Base-by-base conservation (phyloP, 169 alveolate species). In the Fabrea salina region DNA sequence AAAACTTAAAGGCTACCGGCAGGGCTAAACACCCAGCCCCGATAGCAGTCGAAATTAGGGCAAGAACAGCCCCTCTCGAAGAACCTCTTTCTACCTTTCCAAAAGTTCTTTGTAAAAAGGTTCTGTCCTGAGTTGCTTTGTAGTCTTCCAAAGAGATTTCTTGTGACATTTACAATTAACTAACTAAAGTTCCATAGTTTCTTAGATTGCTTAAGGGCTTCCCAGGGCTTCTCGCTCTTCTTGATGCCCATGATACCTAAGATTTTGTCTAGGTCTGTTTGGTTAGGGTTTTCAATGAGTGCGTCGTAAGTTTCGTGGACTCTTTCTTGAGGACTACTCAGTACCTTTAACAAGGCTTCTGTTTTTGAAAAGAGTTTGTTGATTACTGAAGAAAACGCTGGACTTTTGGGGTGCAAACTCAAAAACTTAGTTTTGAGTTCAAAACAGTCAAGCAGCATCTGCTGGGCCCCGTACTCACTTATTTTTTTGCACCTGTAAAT, bases 401-500 rank as follows among this genome's bases (percentile, higher is more conserved):
- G 37, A 67, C 54, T 74, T 61, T 30, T 41, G 37, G 43, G 64
- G 22, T 25, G 77, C 35, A 39, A 40, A 19, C 30, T 58, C 75
- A 49, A 40, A 32, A 50, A 59, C 11, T 35, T 75, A 8, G 33
- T 39, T 40, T 72, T 79, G 32, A 56, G 49, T 43, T 72, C 82
- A 32, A 58, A 39, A 6, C 75, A 33, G 35, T 75, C 84, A 0
- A 75, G 64, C 39, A 32, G 53, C 50, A 51, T 25, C 43, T 82
- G 75, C 37, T 82, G 75, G 7, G 83, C 75, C 6, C 78, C 66
- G 0, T n/a, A 37, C 30, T 75, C 80, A 8, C 49, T 27, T 33
- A 61, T 72, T 47, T 76, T 76, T 53, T 79, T 75, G 16, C 83
- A 33, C 50, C 80, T 80, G 44, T 80, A 85, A 25, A 85, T 57